Percentiles rank a stretch among this genome's conserved stretches.
These are phyloP conservation scores for Periconia sp. DNA, from an alignment of 2,329 filamentous ascomycete species.

Conservation along the genomic window DNA sequence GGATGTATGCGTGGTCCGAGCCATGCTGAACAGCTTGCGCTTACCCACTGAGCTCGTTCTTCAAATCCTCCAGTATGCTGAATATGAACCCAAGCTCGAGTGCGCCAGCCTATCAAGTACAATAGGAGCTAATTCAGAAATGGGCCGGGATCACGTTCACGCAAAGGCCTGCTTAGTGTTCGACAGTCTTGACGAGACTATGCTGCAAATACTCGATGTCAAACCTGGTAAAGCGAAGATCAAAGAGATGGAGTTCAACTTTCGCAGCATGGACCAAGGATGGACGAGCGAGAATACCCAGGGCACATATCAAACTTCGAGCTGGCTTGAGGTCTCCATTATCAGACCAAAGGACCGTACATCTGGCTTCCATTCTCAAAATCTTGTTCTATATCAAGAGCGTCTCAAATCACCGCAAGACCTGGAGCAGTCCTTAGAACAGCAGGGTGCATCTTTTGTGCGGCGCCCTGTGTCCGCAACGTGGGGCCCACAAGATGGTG, in stretches of 20 bases:
- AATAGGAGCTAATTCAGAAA: slow-evolving; percentile 2
- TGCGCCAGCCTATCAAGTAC: neutral
- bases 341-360: slow-evolving; percentile 12
- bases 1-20: slow-evolving; percentile 25
- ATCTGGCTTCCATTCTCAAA: neutral
- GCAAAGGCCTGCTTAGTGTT: slow-evolving; percentile 21
- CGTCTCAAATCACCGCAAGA: neutral
- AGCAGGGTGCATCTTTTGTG: slow-evolving; percentile 19
- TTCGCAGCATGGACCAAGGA: slow-evolving; percentile 33
- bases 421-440: slow-evolving; percentile 7
- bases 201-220: slow-evolving; percentile 4
- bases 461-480: slow-evolving; percentile 16
- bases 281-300: slow-evolving; percentile 31
- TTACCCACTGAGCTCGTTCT: slow-evolving; percentile 36
- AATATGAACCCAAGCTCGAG: slow-evolving; percentile 25
- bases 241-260: slow-evolving; percentile 25
- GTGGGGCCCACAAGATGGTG: slow-evolving; percentile 25
- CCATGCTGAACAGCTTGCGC: slow-evolving; percentile 19
- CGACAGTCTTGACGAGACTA: slow-evolving; percentile 12
- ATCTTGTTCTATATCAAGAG: neutral
- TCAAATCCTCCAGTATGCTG: slow-evolving; percentile 26
- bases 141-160: neutral
- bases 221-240: slow-evolving; percentile 19
- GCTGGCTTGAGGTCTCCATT: slow-evolving; percentile 38
- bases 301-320: slow-evolving; percentile 31